Percentiles rank a stretch among this genome's conserved stretches.
phyloP scores from a whole-genome alignment of 371 early-diverging fungal species.

The Sporodiniella umbellata region DNA sequence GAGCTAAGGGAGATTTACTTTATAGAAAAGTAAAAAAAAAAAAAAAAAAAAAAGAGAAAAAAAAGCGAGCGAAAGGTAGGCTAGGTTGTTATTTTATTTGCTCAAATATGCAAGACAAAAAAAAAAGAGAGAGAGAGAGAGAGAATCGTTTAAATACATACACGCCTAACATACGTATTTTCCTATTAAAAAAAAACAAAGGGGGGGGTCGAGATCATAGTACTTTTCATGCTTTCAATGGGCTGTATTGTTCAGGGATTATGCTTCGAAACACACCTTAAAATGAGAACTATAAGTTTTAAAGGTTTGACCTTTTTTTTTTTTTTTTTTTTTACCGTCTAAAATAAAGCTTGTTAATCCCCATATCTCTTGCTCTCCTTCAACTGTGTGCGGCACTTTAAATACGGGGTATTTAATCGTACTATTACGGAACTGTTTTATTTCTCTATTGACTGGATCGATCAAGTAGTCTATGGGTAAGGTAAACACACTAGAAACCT shows the following conservation, averaged over 20 bases:
- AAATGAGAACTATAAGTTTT: too few relatives aligned
- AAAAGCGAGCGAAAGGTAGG: too few relatives aligned
- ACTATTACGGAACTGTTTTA: conserved; percentile 60
- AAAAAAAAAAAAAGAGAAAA: not conserved
- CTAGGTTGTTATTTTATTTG: not conserved
- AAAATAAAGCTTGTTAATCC: conserved; percentile 83
- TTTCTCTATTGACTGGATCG: conserved; percentile 39
- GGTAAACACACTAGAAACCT: conserved; percentile 72
- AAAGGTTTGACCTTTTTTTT: not conserved
- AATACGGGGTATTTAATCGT: conserved; percentile 62
- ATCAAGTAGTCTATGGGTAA: conserved; percentile 66
- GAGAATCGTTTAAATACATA: too few relatives aligned
- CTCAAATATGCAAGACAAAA: not conserved
- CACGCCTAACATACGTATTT: too few relatives aligned
- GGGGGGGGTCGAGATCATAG: too few relatives aligned
- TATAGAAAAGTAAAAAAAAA: not conserved
- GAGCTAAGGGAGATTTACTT: not conserved
- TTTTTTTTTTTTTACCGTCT: conserved; percentile 36
- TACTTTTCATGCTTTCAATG: not conserved
- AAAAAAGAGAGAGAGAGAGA: not conserved
- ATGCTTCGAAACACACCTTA: conserved; percentile 37
- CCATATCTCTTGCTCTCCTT: conserved; percentile 66
- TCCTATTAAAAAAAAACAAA: too few relatives aligned
- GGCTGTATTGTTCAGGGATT: conserved; percentile 31
- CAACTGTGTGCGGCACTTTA: conserved; percentile 46